These are phyloP conservation scores for Pleurotus eryngii DNA, from an alignment of 768 basidiomycete genomes.

Conservation along the genomic window DNA sequence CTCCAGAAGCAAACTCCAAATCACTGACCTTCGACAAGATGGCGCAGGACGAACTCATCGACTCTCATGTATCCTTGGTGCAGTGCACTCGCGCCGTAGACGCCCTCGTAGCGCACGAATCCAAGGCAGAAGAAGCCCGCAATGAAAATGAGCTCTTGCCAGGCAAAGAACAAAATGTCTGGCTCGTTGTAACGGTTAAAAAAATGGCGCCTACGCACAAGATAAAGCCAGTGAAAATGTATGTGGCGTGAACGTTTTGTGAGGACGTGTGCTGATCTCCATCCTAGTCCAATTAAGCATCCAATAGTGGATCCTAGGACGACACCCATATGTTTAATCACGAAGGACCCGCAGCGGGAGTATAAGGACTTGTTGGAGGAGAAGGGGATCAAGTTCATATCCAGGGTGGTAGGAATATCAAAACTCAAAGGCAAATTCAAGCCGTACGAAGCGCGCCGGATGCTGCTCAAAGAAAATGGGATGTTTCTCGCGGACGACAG, in stretches of 20 bases:
- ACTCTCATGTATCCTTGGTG: constrained; percentile 59
- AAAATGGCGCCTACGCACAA: constrained; percentile 69
- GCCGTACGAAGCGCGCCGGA: constrained; percentile 76
- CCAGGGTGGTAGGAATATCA: constrained; percentile 82
- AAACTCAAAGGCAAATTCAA: constrained; percentile 96
- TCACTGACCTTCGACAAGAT: constrained; percentile 22
- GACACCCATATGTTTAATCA: constrained; percentile 82
- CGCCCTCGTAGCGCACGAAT: constrained; percentile 71
- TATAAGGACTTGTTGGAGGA: constrained; percentile 90
- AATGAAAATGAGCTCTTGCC: constrained; percentile 74
- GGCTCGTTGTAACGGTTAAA: constrained; percentile 88
- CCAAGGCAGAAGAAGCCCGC: constrained; percentile 57
- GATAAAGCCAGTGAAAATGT: constrained; percentile 86
- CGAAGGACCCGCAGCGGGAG: constrained; percentile 92
- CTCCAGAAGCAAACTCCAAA: background rate
- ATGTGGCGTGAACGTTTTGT: constrained; percentile 24
- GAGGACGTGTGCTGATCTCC: background rate
- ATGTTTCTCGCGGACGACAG: constrained; percentile 93
- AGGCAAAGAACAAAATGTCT: constrained; percentile 80
- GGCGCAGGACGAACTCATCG: constrained; percentile 56
- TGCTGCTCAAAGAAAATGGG: constrained; percentile 84
- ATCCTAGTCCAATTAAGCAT: constrained; percentile 66
- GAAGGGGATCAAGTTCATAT: constrained; percentile 84
- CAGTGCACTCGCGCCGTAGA: constrained; percentile 81
- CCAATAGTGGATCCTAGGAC: constrained; percentile 82